A percentile compares a stretch with the other conserved stretches of the same genome.
phyloP scores from a whole-genome alignment of 805 yeast genomes.

The Ogataea neopini region DNA sequence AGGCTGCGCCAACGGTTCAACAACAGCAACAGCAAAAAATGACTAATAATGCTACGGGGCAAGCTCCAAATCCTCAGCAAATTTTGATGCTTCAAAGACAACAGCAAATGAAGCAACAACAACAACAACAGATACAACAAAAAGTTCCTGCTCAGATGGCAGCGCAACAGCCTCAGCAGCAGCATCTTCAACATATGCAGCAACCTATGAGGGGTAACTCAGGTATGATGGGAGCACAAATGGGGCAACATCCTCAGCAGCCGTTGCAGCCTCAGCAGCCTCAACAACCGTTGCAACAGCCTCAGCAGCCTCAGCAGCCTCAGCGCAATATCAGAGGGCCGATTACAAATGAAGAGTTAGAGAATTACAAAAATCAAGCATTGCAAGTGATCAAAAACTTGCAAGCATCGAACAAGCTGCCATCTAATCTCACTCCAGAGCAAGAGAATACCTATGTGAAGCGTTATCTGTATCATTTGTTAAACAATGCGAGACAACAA shows the following conservation, averaged over 20 bases:
- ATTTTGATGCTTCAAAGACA: conserved; percentile 35
- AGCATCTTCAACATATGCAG: conserved; percentile 21
- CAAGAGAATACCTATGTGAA: conserved; percentile 38
- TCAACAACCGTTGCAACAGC: conserved; percentile 16
- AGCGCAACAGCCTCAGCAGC: conserved; percentile 3
- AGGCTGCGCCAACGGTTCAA: background rate
- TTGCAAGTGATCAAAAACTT: conserved; percentile 36
- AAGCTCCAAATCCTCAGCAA: conserved; percentile 34
- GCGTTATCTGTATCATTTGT: conserved; percentile 34
- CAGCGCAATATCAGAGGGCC: conserved; percentile 10
- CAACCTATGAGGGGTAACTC: conserved; percentile 7
- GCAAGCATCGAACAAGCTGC: conserved; percentile 36
- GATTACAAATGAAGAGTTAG: conserved; percentile 29
- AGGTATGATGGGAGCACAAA: conserved; percentile 1
- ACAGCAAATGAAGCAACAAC: conserved; percentile 31
- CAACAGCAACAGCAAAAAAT: conserved; percentile 21
- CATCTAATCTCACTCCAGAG: conserved; percentile 34
- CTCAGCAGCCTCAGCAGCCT: conserved; percentile 16
- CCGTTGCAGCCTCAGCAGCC: conserved; percentile 9
- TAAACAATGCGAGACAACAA: conserved; percentile 25
- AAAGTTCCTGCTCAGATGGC: conserved; percentile 1
- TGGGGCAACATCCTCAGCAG: conserved; percentile 10
- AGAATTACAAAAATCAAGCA: conserved; percentile 37
- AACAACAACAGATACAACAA: conserved; percentile 16
- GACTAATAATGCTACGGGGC: background rate